Evolutionary conservation across 225 moss, liverwort and hornwort species (phyloP).

Genomic region (Asterella californica): DNA sequence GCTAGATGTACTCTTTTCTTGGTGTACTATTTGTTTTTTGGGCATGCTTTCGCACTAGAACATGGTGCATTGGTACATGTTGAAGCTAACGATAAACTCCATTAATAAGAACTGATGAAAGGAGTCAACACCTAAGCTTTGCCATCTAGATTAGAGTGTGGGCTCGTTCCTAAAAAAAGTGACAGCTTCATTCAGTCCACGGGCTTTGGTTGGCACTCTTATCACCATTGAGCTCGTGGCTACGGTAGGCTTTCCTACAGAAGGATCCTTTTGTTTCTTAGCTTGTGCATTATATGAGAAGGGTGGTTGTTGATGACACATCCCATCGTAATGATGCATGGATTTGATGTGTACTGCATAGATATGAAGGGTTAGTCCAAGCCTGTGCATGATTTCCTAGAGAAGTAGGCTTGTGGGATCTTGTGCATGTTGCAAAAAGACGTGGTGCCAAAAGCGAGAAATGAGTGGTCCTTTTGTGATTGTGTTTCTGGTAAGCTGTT

Average conservation of each 20-base stretch:
- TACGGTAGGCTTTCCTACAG: background rate
- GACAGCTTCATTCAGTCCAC: background rate
- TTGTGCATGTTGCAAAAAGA: slow-evolving; percentile 1
- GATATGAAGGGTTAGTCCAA: background rate
- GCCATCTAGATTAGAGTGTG: background rate
- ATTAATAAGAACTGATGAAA: background rate
- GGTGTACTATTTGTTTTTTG: too few species aligned
- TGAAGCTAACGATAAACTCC: too few species aligned
- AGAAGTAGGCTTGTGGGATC: background rate
- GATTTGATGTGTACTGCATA: background rate
- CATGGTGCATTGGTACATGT: too few species aligned
- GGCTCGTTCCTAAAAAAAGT: background rate
- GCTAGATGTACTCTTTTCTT: too few species aligned
- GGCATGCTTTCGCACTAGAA: too few species aligned
- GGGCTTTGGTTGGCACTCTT: background rate
- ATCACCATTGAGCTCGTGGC: background rate
- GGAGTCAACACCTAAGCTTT: background rate
- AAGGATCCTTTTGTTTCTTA: background rate
- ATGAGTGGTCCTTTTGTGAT: slow-evolving; percentile 4
- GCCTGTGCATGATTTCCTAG: background rate
- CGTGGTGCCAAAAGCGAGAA: slow-evolving; percentile 1
- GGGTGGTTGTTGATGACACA: background rate
- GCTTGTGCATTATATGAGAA: background rate
- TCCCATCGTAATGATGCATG: background rate
- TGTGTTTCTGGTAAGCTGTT: slow-evolving; percentile 6